Conservation (phyloP, 495 filamentous ascomycete species). For the Penicillium roqueforti region DNA sequence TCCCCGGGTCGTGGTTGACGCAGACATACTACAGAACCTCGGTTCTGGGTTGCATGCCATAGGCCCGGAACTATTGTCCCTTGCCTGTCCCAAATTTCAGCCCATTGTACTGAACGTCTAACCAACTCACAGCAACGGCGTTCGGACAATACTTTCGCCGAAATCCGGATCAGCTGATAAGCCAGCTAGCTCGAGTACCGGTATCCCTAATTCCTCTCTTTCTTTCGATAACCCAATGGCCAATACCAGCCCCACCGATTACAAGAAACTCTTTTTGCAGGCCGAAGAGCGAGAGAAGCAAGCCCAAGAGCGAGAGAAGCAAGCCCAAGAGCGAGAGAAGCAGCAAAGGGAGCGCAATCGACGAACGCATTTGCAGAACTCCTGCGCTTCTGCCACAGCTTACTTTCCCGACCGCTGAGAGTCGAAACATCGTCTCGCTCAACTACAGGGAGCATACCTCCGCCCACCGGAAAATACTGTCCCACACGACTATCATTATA, state of each 20-base stretch:
- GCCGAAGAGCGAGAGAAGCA: neutral
- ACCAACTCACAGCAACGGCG: no score
- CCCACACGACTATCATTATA: constrained; percentile 24
- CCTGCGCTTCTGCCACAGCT: constrained; percentile 29
- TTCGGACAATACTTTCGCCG: no score
- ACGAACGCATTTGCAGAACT: constrained; percentile 36
- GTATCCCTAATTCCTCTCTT: no score
- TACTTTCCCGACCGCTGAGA: constrained; percentile 26
- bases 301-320: neutral
- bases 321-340: constrained; percentile 3
- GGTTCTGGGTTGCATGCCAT: no score
- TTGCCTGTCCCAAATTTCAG: no score
- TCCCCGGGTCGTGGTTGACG: no score
- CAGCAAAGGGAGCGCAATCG: constrained; percentile 8
- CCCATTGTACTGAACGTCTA: no score
- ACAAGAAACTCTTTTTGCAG: constrained; percentile 10
- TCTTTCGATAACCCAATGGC: neutral
- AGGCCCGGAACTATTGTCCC: no score
- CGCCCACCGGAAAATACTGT: constrained; percentile 30
- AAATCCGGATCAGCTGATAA: no score
- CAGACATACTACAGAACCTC: no score
- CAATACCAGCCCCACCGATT: constrained; percentile 10
- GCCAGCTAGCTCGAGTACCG: no score
- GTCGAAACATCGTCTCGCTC: constrained; percentile 25
- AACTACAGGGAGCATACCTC: constrained; percentile 28